Base-by-base conservation (phyloP, 2,329 filamentous ascomycete species). In the Exophiala xenobiotica region DNA sequence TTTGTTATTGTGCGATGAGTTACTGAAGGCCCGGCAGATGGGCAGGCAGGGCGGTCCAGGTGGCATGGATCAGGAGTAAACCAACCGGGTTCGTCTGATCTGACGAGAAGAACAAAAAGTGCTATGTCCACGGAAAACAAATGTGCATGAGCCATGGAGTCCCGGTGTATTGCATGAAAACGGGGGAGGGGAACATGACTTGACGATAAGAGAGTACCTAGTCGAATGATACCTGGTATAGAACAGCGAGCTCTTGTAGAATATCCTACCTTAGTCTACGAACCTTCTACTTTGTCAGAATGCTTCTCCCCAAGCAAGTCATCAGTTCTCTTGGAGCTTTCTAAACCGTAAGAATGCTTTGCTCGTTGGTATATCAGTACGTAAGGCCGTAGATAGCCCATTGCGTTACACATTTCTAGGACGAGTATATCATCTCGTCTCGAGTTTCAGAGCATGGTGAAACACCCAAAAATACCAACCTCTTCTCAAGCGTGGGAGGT, bases 1-100 rank as follows among this genome's bases (percentile, higher is more conserved):
- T 74, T 77, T 99, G 59, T 77, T 99, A 60, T 80, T 99, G 43
- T 99, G 93, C 66, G 93, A 99, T 66, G 93, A 99, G 78, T 80
- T 99, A 77, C 78, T 99, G 64, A 99, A 99, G 80, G 93, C 93
- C 56, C 82, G 93, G 69, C 92, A 99, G 77, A 99, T 99, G 93
- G 86, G 70, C 47, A 69, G 67, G 59, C 63, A 67, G 44, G 65
- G 69, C 49, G 71, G 67, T 37, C 73, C 73, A 49, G 70, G 65
- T 12, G 55, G 45, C 11, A 58, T 58, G 49, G 55, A 58, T 24
- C 48, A 51, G 18, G 54, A 52, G 23, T 52, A 54, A 40, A n/a
- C n/a, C n/a, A n/a, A n/a, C n/a, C n/a, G n/a, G 18, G 18, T 8
- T 19, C 14, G 19, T 68, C 67, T 71, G 50, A 11, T 52, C 27